Percentiles rank a stretch among this genome's conserved stretches.
Conservation (phyloP, 345 rosid species). For the Dimocarpus longan region DNA sequence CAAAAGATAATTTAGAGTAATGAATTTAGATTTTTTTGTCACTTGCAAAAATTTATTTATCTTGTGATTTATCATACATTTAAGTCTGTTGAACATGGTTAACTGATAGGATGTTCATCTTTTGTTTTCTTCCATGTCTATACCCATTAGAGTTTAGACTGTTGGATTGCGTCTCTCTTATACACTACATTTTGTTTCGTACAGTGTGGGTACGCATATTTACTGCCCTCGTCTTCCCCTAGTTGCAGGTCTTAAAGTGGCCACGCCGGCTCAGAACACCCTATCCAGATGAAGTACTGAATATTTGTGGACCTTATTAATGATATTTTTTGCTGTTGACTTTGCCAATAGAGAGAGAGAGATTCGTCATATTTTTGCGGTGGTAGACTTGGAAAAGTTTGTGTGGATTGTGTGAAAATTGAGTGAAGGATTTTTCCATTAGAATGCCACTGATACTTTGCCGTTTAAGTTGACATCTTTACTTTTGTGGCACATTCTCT, state of each 20-base stretch:
- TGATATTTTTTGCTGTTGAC: not conserved
- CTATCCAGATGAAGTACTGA: not conserved
- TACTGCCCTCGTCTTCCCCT: not conserved
- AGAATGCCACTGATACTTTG: too few relatives aligned
- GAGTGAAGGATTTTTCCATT: not conserved
- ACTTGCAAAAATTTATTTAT: not conserved
- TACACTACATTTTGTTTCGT: not conserved
- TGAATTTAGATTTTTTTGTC: not conserved
- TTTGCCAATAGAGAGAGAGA: too few relatives aligned
- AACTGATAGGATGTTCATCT: not conserved
- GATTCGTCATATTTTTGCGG: not conserved
- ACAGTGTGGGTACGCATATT: not conserved
- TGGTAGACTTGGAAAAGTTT: not conserved
- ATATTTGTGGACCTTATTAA: not conserved
- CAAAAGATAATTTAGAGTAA: not conserved
- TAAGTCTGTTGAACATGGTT: not conserved
- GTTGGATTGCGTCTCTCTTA: not conserved
- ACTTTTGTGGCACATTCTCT: too few relatives aligned
- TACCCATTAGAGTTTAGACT: not conserved
- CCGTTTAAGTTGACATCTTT: too few relatives aligned
- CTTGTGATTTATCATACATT: not conserved
- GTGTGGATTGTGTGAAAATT: too few relatives aligned
- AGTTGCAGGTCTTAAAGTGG: not conserved
- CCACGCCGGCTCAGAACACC: not conserved
- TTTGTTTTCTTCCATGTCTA: not conserved